Conservation (phyloP, 1,139 yeast species). For the Candida sojae region DNA sequence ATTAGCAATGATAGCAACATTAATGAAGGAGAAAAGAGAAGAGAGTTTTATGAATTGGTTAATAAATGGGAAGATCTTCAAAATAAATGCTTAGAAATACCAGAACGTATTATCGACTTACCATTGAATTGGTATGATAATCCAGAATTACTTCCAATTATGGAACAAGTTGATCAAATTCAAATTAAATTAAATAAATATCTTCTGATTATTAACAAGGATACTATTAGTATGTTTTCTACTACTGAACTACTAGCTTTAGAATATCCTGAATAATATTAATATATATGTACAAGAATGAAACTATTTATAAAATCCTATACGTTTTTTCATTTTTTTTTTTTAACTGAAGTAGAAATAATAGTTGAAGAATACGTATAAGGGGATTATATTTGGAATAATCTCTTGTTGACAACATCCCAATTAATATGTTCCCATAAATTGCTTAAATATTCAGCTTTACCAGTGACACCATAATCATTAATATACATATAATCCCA, state of each 20-base stretch:
- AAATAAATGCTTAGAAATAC: slow-evolving; percentile 31
- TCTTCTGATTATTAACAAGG: slow-evolving; percentile 21
- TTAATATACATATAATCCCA: slow-evolving; percentile 87
- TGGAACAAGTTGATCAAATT: slow-evolving; percentile 28
- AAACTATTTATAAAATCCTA: background rate
- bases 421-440: slow-evolving; percentile 84
- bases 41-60: slow-evolving; percentile 17
- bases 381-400: slow-evolving; percentile 34
- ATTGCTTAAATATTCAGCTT: slow-evolving; percentile 68
- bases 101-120: slow-evolving; percentile 30
- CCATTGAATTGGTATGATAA: slow-evolving; percentile 42
- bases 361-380: too few relatives aligned
- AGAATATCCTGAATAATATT: slow-evolving; percentile 11
- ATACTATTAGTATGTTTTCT: slow-evolving; percentile 11
- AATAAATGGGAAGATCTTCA: slow-evolving; percentile 26
- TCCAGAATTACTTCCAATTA: slow-evolving; percentile 23
- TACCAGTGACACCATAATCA: slow-evolving; percentile 84
- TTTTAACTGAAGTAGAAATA: too few relatives aligned
- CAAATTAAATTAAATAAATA: slow-evolving; percentile 22
- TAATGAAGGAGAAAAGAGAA: slow-evolving; percentile 5
- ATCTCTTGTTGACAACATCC: slow-evolving; percentile 75
- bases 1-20: slow-evolving; percentile 6
- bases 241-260: slow-evolving; percentile 12
- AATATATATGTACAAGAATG: slow-evolving; percentile 4
- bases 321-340: background rate